Conservation (phyloP, 345 rosid genomes). For the Rhizophora mangle region DNA sequence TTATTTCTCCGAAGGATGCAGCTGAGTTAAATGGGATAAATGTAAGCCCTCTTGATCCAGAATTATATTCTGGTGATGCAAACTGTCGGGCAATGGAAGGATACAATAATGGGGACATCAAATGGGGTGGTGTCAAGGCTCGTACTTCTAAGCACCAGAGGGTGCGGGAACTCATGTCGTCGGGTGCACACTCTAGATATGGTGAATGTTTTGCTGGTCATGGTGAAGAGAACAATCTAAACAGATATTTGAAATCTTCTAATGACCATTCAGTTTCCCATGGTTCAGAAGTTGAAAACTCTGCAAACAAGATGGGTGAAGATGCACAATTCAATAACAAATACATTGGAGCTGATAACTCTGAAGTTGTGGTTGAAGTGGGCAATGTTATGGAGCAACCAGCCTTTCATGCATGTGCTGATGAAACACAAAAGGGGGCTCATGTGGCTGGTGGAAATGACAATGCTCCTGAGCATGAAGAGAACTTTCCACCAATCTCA, state of each 20-base stretch:
- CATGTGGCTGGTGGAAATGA: conserved; percentile 25
- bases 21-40: conserved; percentile 28
- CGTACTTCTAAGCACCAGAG: conserved; percentile 71
- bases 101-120: conserved; percentile 51
- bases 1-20: conserved; percentile 29
- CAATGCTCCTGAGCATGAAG: conserved; percentile 37
- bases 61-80: conserved; percentile 37
- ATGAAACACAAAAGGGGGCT: conserved; percentile 34
- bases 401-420: conserved; percentile 14
- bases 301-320: conserved; percentile 24
- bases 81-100: conserved; percentile 23
- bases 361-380: conserved; percentile 31
- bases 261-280: conserved; percentile 29
- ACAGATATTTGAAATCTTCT: conserved; percentile 31
- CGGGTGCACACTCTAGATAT: conserved; percentile 32
- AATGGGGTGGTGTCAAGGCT: conserved; percentile 84
- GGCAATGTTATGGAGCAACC: conserved; percentile 31
- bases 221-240: conserved; percentile 31
- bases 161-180: conserved; percentile 45
- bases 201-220: conserved; percentile 16
- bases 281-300: conserved; percentile 12
- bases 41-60: conserved; percentile 27
- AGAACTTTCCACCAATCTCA: conserved; percentile 38
- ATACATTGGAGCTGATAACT: conserved; percentile 19
- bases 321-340: conserved; percentile 17